Percentiles rank a stretch among this genome's conserved stretches.
Evolutionary conservation across 805 yeast genomes (phyloP).

Genomic region (Metschnikowia amazonensis): DNA sequence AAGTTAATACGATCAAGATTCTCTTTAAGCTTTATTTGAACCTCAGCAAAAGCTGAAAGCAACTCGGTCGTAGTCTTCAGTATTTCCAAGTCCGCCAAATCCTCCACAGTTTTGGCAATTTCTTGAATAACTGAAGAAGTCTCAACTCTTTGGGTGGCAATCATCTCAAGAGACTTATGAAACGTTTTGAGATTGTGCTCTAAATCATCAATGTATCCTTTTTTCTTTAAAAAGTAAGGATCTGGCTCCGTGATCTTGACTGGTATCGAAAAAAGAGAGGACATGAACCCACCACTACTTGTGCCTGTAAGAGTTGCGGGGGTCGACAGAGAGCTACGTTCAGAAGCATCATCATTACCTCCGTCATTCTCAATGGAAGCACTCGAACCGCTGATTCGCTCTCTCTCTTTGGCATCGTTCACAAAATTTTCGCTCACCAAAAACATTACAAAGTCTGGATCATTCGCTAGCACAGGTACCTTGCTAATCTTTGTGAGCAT

Average conservation of each 20-base stretch:
- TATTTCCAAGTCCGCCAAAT: conserved; percentile 70
- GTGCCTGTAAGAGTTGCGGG: conserved; percentile 21
- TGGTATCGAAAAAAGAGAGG: conserved; percentile 66
- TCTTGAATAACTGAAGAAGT: conserved; percentile 67
- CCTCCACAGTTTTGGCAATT: conserved; percentile 49
- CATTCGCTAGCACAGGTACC: conserved; percentile 56
- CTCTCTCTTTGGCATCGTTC: conserved; percentile 67
- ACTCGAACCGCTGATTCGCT: conserved; percentile 51
- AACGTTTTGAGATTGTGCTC: conserved; percentile 71
- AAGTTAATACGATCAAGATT: conserved; percentile 71
- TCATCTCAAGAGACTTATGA: conserved; percentile 65
- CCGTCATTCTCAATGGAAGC: conserved; percentile 41
- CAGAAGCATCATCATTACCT: conserved; percentile 35
- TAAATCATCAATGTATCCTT: conserved; percentile 61
- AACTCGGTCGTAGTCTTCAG: conserved; percentile 62
- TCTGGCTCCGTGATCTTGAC: conserved; percentile 75
- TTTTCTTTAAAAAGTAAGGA: conserved; percentile 68
- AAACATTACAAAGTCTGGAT: conserved; percentile 74
- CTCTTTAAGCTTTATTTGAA: conserved; percentile 68
- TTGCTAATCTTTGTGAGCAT: conserved; percentile 75
- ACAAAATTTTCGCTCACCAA: conserved; percentile 69
- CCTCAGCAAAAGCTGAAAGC: conserved; percentile 64
- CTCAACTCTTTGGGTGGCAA: conserved; percentile 73
- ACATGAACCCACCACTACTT: conserved; percentile 55
- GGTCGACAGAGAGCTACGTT: conserved; percentile 10